These are phyloP conservation scores for Parastagonospora nodorum DNA, from an alignment of 2,329 filamentous ascomycete species.

Conservation along the genomic window DNA sequence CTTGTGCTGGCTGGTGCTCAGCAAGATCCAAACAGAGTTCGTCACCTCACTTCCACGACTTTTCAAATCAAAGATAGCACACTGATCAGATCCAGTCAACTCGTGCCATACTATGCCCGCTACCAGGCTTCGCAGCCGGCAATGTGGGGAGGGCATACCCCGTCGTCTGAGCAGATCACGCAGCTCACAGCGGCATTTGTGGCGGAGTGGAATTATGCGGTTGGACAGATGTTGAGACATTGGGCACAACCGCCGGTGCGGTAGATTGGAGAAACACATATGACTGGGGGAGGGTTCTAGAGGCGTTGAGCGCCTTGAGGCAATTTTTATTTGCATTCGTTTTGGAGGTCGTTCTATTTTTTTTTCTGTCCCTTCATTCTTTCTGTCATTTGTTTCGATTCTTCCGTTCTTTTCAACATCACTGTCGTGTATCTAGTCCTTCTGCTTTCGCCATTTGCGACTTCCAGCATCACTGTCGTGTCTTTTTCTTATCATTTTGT, in stretches of 20 bases:
- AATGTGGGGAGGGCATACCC: slow-evolving; percentile 71
- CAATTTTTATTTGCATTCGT: no score
- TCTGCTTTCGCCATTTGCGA: neutral
- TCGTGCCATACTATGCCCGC: slow-evolving; percentile 66
- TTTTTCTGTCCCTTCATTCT: neutral
- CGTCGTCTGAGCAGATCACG: slow-evolving; percentile 60
- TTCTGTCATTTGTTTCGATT: neutral
- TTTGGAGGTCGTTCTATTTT: neutral
- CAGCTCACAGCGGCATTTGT: slow-evolving; percentile 67
- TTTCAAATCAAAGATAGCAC: neutral
- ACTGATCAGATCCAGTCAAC: slow-evolving; percentile 51
- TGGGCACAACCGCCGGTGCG: slow-evolving; percentile 63
- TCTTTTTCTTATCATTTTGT: neutral
- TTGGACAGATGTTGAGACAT: slow-evolving; percentile 70
- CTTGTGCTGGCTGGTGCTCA: slow-evolving; percentile 72
- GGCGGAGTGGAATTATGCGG: slow-evolving; percentile 68
- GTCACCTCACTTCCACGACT: slow-evolving; percentile 29
- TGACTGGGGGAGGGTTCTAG: neutral
- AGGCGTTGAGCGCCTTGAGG: neutral
- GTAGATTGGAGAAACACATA: slow-evolving; percentile 1
- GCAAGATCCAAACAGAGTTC: slow-evolving; percentile 69
- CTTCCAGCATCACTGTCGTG: neutral
- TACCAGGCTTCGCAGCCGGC: slow-evolving; percentile 65
- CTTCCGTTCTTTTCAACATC: neutral
- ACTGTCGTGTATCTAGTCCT: neutral